Conservation (phyloP, 805 yeast species). For the Zygoascus tannicola region DNA sequence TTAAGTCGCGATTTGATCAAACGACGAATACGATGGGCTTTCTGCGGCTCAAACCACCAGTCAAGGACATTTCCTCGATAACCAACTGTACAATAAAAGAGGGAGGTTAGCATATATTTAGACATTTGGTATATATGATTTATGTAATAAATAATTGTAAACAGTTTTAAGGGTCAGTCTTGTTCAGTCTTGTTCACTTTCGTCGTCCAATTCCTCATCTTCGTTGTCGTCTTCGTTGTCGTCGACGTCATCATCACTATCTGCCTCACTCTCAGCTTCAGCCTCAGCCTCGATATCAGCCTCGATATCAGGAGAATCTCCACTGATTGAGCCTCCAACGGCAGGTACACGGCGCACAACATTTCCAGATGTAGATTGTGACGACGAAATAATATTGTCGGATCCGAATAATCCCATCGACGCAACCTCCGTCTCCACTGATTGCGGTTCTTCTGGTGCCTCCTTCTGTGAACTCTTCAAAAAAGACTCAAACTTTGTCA, state of each 20-base stretch:
- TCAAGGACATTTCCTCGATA: no score
- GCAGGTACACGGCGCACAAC: neutral
- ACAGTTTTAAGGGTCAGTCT: neutral
- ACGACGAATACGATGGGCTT: neutral
- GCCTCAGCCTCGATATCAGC: neutral
- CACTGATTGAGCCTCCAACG: neutral
- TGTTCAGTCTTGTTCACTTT: no score
- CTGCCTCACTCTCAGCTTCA: neutral
- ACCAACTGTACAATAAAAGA: no score
- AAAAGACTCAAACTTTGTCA: constrained; percentile 24
- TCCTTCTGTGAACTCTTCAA: constrained; percentile 15
- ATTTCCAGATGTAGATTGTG: neutral
- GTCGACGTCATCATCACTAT: neutral
- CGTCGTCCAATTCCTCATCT: no score
- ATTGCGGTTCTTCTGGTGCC: neutral
- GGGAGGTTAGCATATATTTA: no score
- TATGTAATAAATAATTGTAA: neutral
- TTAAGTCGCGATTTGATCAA: neutral
- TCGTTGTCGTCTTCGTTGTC: neutral
- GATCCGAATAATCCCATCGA: neutral
- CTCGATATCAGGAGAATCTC: neutral
- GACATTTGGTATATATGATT: no score
- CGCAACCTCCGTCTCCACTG: neutral
- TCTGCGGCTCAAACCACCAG: neutral
- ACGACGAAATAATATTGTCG: neutral